Base-by-base conservation (phyloP, 1,284 basidiomycete species). In the Thecaphora thlaspeos region DNA sequence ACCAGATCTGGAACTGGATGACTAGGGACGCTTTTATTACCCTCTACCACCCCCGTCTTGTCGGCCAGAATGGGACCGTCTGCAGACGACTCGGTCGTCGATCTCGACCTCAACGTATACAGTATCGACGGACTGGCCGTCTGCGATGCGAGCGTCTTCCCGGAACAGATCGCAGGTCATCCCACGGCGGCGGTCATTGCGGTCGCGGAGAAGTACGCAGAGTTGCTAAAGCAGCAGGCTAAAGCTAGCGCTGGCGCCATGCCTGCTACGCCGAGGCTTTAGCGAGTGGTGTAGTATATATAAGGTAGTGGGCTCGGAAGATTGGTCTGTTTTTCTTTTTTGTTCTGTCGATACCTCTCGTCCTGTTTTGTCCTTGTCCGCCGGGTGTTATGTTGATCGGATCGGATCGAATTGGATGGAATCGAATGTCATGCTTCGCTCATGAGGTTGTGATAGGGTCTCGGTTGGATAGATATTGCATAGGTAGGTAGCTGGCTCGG, bases 11-110 rank as follows among this genome's bases (percentile, higher is more conserved):
- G 36, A 62, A 68, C 24, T 73, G 71, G 32, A 75, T 87, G 12
- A 76, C 80, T 46, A 75, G 80, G 28, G 80, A 84, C 17, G 75
- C 82, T 2, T 82, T 85, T 64, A 87, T 85, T 64, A 87, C 85
- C 7, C 71, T 88, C 34, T 85, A 82, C 63, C 84, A 85, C 64
- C 84, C n/a, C 84, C 0, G 73, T 82, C 19, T 81, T 82, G 41
- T 85, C 83, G 23, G 50, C 53, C 43, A 61, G 62, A 55, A 63
- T 61, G 59, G 54, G 53, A 9, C 55, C 60, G 4, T 46, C 48
- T 37, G 50, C 50, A 0, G 18, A 19, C 10, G 57, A 68, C 17
- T 46, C 55, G n/a, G 64, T 65, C 21, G 56, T 72, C 22, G 68
- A 70, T 23, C 55, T 51, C n/a, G 36, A 50, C 12, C 37, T 72